Percentiles rank a stretch among this genome's conserved stretches.
These are phyloP conservation scores for Cyberlindnera bimundalis DNA, from an alignment of 805 yeast genomes.

Conservation along the genomic window DNA sequence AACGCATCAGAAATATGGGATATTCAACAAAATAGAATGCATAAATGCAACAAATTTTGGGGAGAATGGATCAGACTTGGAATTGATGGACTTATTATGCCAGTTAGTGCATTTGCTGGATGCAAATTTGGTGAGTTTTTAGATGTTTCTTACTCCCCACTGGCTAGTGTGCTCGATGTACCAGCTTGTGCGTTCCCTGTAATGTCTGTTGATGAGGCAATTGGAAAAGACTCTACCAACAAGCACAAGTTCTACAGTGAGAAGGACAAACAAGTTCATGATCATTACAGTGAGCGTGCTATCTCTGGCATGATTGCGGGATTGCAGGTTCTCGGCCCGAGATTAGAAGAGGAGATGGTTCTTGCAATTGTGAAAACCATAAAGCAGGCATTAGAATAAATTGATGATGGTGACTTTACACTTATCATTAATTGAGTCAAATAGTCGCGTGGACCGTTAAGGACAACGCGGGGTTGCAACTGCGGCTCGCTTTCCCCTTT, in stretches of 20 bases:
- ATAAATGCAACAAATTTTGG: slow-evolving; percentile 35
- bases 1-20: slow-evolving; percentile 39
- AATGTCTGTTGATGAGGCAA: slow-evolving; percentile 41
- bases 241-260: background rate
- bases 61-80: slow-evolving; percentile 40
- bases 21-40: slow-evolving; percentile 36
- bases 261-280: slow-evolving; percentile 31
- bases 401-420: no score
- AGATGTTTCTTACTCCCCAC: slow-evolving; percentile 51
- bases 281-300: slow-evolving; percentile 31
- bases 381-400: slow-evolving; percentile 1
- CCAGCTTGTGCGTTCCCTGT: slow-evolving; percentile 57
- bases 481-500: slow-evolving; percentile 10
- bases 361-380: slow-evolving; percentile 13
- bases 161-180: slow-evolving; percentile 55
- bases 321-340: slow-evolving; percentile 24
- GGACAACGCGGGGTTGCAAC: background rate
- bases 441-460: no score
- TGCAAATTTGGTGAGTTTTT: slow-evolving; percentile 36
- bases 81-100: slow-evolving; percentile 49
- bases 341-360: slow-evolving; percentile 23
- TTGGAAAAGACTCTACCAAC: slow-evolving; percentile 17
- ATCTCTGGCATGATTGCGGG: slow-evolving; percentile 7
- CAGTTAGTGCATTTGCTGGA: slow-evolving; percentile 41
- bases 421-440: no score